phyloP scores from a whole-genome alignment of 495 filamentous ascomycete genomes.

The Tuber magnatum region DNA sequence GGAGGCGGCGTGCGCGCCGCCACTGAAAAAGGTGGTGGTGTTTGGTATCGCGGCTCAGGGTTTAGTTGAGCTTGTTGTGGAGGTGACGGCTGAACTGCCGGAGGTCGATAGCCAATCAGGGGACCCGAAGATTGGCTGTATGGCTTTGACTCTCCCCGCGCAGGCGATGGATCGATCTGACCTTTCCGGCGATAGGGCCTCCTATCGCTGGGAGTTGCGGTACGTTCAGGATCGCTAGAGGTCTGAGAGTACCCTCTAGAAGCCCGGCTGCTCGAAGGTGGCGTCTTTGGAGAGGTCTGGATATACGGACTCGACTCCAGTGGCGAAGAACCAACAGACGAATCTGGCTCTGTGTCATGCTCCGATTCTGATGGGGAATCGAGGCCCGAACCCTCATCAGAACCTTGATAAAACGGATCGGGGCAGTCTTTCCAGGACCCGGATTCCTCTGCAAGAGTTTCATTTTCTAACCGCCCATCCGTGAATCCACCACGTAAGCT shows the following conservation, averaged over 20 bases:
- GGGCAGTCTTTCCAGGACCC: conserved; percentile 26
- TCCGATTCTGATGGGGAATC: conserved; percentile 16
- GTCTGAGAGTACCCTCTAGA: conserved; percentile 20
- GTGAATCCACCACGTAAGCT: neutral
- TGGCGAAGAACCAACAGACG: neutral
- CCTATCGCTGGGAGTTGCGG: neutral
- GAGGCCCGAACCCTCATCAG: conserved; percentile 15
- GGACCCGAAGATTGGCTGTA: conserved; percentile 27
- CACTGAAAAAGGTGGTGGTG: conserved; percentile 11
- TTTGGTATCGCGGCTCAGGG: conserved; percentile 23
- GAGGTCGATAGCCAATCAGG: conserved; percentile 18
- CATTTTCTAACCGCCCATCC: neutral
- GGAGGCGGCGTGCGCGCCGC: conserved; percentile 3
- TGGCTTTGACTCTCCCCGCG: conserved; percentile 13
- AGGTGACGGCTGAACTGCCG: conserved; percentile 17
- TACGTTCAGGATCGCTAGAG: conserved; percentile 1
- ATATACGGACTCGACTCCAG: conserved; percentile 15
- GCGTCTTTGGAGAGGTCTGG: conserved; percentile 4
- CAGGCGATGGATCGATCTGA: conserved; percentile 10
- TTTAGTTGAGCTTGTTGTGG: conserved; percentile 15
- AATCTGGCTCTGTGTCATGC: neutral
- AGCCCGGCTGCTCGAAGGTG: conserved; percentile 9
- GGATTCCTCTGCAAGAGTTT: conserved; percentile 12
- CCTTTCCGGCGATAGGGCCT: conserved; percentile 9
- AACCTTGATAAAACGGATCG: conserved; percentile 10